Conservation (phyloP, 225 moss, liverwort and hornwort species). For the Physcomitrellopsis africana region DNA sequence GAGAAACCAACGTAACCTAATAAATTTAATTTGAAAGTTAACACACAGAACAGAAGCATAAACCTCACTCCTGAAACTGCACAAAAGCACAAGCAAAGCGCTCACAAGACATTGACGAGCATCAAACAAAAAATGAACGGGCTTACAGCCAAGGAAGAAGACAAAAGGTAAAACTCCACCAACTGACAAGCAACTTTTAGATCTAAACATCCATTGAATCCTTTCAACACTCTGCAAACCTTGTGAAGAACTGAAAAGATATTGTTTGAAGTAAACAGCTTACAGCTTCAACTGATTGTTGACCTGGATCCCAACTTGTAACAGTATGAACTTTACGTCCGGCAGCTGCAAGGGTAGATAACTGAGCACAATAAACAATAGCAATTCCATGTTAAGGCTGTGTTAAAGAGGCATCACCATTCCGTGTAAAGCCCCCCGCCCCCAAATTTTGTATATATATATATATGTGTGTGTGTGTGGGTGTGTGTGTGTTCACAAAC, state of each 20-base stretch:
- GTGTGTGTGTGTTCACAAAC: not conserved
- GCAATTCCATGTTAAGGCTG: not conserved
- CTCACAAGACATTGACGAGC: no score
- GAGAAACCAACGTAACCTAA: constrained; percentile 3
- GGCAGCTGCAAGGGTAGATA: constrained; percentile 60
- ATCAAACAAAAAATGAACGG: not conserved
- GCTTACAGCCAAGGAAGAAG: not conserved
- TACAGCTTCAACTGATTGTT: constrained; percentile 76
- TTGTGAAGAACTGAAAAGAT: constrained; percentile 16
- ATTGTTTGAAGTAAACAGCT: constrained; percentile 24
- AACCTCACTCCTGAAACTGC: not conserved
- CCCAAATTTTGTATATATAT: not conserved
- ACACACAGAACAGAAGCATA: not conserved
- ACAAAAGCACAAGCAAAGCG: not conserved
- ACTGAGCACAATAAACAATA: constrained; percentile 41
- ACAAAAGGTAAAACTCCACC: not conserved
- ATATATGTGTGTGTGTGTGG: no score
- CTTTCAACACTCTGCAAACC: constrained; percentile 14
- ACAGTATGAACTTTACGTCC: constrained; percentile 66
- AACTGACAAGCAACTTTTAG: not conserved
- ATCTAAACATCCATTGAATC: not conserved
- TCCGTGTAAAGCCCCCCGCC: not conserved
- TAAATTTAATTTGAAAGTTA: not conserved
- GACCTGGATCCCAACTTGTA: constrained; percentile 81
- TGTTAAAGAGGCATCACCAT: not conserved